Base-by-base conservation (phyloP, 768 basidiomycete genomes). In the Mycena filopes region DNA sequence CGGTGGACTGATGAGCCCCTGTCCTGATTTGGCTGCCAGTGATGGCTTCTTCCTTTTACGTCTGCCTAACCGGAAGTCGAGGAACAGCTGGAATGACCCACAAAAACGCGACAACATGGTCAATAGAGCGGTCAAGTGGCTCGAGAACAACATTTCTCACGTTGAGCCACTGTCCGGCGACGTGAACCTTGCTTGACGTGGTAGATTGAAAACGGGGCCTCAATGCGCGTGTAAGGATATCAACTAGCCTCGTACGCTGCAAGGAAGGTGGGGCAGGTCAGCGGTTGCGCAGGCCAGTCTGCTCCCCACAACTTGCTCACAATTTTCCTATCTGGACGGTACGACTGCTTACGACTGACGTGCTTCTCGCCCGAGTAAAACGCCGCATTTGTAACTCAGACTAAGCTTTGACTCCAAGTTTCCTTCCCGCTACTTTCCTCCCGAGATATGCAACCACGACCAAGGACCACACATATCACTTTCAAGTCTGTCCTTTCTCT, bases 401-500 rank as follows among this genome's bases (percentile, higher is more conserved):
- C 28, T 38, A 33, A 16, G 41, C 26, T 55, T 29, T 26, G 23
- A 25, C 53, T 40, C 40, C 25, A 25, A n/a, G 18, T 26, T 48
- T 46, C n/a, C 20, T 45, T 36, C 40, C 18, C 64, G 8, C 64
- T 31, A 21, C 40, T 18, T 41, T 41, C 55, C 54, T 40, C 23
- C 49, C 62, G 55, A 55, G 55, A 65, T 65, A 57, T 55, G 33
- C 76, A 73, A 28, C 75, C 78, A 25, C 77, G 73, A 23, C 79
- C 79, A 31, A 75, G 55, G 60, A 76, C 73, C 2, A 71, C 70
- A 49, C 57, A 67, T 21, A 65, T 73, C 1, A 73, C 73, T 29
- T 26, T 81, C 60, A 73, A 66, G 63, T 72, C 77, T 1, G 63
- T 84, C 16, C 73, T 82, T 33, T 74, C 77, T 20, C 72, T 84